Conservation (phyloP, 2,329 filamentous ascomycete genomes). For the Neocucurbitaria cava region DNA sequence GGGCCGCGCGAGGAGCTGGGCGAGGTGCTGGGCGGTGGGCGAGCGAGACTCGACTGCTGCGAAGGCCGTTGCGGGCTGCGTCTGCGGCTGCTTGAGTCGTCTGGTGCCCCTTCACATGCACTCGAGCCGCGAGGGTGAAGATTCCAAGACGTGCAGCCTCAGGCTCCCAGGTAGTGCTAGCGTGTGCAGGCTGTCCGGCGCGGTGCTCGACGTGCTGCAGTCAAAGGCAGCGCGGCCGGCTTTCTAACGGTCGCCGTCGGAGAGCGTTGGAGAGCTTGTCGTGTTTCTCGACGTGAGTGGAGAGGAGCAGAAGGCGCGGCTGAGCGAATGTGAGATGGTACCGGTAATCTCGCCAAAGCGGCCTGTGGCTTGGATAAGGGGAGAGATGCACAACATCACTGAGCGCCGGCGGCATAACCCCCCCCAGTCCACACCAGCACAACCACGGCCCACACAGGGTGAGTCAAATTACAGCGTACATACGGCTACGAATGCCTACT, state of each 20-base stretch:
- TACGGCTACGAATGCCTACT: slow-evolving; percentile 4
- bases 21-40: slow-evolving; percentile 4
- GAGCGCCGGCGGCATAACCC: slow-evolving; percentile 18
- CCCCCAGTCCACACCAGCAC: slow-evolving; percentile 16
- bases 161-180: slow-evolving; percentile 1
- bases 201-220: slow-evolving; percentile 1
- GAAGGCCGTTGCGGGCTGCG: slow-evolving; percentile 7
- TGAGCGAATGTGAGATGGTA: slow-evolving; percentile 21
- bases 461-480: slow-evolving; percentile 18
- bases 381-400: slow-evolving; percentile 28
- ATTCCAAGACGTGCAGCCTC: neutral
- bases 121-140: neutral
- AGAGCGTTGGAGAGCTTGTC: slow-evolving; percentile 20
- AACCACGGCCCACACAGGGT: neutral
- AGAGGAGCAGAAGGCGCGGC: slow-evolving; percentile 40
- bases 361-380: slow-evolving; percentile 21
- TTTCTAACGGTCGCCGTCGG: slow-evolving; percentile 19
- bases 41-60: slow-evolving; percentile 2
- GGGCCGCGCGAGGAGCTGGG: slow-evolving; percentile 4
- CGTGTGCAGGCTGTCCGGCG: neutral
- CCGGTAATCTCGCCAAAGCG: slow-evolving; percentile 25
- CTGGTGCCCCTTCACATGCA: slow-evolving; percentile 26
- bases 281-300: slow-evolving; percentile 36
- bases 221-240: slow-evolving; percentile 12
- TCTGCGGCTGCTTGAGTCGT: slow-evolving; percentile 1